Evolutionary conservation across 1,139 yeast genomes (phyloP), one percentile per base, ranked within the genome.

Genomic region (Pichia sp.): DNA sequence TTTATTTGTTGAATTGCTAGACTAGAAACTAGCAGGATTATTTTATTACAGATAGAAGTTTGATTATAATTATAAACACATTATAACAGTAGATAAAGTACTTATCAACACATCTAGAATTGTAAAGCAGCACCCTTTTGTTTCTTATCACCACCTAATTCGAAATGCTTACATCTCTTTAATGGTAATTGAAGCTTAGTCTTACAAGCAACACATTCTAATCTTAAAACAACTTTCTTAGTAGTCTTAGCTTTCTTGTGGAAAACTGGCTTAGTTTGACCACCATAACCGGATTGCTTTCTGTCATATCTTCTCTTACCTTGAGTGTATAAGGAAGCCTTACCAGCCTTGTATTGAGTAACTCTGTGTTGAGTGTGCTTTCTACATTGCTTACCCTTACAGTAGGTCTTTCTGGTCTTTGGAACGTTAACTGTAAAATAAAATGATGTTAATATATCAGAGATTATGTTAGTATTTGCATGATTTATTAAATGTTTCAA

Each of bases 251-350:
- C 99, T 77, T 92, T 94, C 86, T 92, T 92, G 87, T 89, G 97
- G 97, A 92, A 92, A 78, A 94, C 87, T 72, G 86, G 98, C 82
- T 89, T 92, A 78, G 98, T 92, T 81, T 92, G 99, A 87, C 99
- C 99, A 87, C 99, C 99, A 78, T 82, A 92, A 87, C 99, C 99
- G 69, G 87, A 74, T 81, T 92, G 98, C 80, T 92, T 92, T 78
- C 99, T 95, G 94, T 94, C 98, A 80, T 92, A 92, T 82, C 99
- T 90, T 83, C 99, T 87, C 90, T 94, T 94, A 84, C 99, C 99
- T 80, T 92, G 97, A 65, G 97, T 97, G 72, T 82, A 89, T 69
- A 90, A 83, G 61, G 97, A 90, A 71, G 97, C 97, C 82, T 92
- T 92, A 79, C 98, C 98, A 71, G 97, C 96, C 77, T 92, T 92